Evolutionary conservation across 345 rosid genomes (phyloP).

Genomic region (Acer campestre): DNA sequence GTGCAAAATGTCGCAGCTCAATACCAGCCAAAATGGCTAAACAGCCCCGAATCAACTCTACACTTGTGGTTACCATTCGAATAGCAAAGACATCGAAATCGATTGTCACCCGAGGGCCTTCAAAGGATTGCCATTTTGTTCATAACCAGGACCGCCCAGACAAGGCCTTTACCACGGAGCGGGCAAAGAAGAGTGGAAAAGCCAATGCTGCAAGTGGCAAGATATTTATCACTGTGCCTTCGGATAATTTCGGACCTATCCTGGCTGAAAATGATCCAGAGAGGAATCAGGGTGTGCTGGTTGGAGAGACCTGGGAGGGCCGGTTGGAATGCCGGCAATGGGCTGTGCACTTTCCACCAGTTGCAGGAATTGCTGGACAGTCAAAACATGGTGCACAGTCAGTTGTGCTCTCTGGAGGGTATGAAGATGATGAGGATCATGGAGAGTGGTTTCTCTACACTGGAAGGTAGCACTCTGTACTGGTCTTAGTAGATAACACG

Average conservation of each 20-base stretch:
- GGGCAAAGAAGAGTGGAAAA: conserved; percentile 55
- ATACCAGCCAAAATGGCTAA: conserved; percentile 56
- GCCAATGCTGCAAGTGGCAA: conserved; percentile 77
- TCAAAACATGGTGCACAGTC: conserved; percentile 60
- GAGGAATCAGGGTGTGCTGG: conserved; percentile 63
- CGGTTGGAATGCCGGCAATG: conserved; percentile 69
- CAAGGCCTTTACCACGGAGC: conserved; percentile 58
- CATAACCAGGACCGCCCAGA: conserved; percentile 62
- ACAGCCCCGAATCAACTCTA: conserved; percentile 58
- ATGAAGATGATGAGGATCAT: conserved; percentile 75
- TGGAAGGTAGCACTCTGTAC: conserved; percentile 45
- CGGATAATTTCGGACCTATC: conserved; percentile 76
- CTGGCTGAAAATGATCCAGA: conserved; percentile 61
- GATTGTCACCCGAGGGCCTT: conserved; percentile 21
- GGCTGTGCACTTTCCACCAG: conserved; percentile 69
- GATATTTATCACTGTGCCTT: conserved; percentile 59
- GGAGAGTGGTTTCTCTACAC: conserved; percentile 90
- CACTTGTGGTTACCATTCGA: conserved; percentile 55
- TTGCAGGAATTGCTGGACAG: conserved; percentile 72
- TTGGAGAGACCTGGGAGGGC: conserved; percentile 70
- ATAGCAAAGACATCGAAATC: conserved; percentile 50
- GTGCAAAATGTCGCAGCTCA: conserved; percentile 52
- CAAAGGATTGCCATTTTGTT: conserved; percentile 39
- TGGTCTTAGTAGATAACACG: not conserved
- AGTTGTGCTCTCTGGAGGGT: conserved; percentile 72